Base-by-base conservation (phyloP, 2,329 filamentous ascomycete genomes). In the Epichloe elymi region DNA sequence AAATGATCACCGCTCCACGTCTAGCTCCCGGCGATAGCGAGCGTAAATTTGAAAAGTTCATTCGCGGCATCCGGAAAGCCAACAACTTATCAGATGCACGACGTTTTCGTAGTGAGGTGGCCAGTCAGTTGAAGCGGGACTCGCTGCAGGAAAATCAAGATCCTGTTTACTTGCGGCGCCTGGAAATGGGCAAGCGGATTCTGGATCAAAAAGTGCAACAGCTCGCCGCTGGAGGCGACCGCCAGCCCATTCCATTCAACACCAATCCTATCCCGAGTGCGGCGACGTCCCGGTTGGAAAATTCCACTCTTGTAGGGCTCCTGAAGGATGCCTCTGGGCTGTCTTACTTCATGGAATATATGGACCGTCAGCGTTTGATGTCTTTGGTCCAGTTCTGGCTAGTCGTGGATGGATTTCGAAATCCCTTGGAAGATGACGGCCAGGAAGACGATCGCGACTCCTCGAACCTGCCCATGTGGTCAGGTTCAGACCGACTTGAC, bases 331-430 rank as follows among this genome's bases (percentile, higher is more conserved):
- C 93, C 2, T 86, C 91, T 1, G 91, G 88, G 0, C 74, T 98
- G 8, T 97, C 93, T 2, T 98, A 95, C 64, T 97, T 98, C 70
- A 98, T 98, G 93, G 93, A 98, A 64, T 97, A 89, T 62, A 98
- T 98, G 93, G 93, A 98, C 64, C 83, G 93, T 41, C 86, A 90
- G 63, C 77, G 79, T 15, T 74, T 91, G 26, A 91, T 97, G 84
- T 79, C 86, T 14, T 71, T 96, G 45, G 90, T 98, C 5, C 93
- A 98, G 61, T 98, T 97, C 66, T 98, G 91, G 89, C 83, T 98
- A 40, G 93, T 97, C 3, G 93, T 97, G 5, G 93, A 98, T 68
- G 91, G 93, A 0, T 88, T 97, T 59, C 85, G 94, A 41, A 95
- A 94, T 59, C 94, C 93, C 0, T 71, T 98, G 3, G 93, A 98